Conservation (phyloP, 2,329 filamentous ascomycete genomes). For the Bipolaris gigantea region DNA sequence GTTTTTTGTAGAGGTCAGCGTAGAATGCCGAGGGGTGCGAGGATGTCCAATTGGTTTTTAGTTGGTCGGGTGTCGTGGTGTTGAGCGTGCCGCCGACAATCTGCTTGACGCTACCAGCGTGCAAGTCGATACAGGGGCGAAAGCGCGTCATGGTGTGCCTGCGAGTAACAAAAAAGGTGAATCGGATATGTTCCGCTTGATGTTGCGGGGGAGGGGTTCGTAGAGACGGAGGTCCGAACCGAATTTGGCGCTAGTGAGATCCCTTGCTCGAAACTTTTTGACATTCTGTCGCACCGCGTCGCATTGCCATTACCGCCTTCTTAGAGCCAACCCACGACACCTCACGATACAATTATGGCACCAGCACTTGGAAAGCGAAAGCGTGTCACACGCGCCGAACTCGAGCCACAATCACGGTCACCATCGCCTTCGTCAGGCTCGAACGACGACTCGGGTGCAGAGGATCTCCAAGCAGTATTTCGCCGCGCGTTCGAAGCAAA, state of each 20-base stretch:
- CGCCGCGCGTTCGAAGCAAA: slow-evolving; percentile 83
- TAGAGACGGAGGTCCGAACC: slow-evolving; percentile 26
- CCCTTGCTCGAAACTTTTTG: slow-evolving; percentile 9
- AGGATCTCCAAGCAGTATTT: slow-evolving; percentile 73
- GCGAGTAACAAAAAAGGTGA: background rate
- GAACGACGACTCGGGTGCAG: slow-evolving; percentile 35
- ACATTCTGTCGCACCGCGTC: background rate
- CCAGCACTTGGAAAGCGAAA: slow-evolving; percentile 52
- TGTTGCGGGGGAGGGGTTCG: slow-evolving; percentile 22
- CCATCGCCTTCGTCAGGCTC: slow-evolving; percentile 33
- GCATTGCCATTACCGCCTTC: background rate
- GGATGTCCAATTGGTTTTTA: slow-evolving; percentile 93
- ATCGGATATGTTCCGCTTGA: background rate
- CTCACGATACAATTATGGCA: slow-evolving; percentile 33
- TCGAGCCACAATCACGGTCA: slow-evolving; percentile 31
- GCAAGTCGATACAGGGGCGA: slow-evolving; percentile 93
- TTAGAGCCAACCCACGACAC: background rate
- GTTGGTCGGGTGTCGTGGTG: slow-evolving; percentile 37
- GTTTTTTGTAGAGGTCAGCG: slow-evolving; percentile 76
- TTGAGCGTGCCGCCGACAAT: slow-evolving; percentile 90
- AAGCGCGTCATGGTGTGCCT: slow-evolving; percentile 77
- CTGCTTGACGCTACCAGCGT: slow-evolving; percentile 97
- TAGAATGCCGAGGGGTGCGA: slow-evolving; percentile 80
- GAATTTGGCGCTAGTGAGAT: slow-evolving; percentile 21
- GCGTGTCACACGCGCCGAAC: slow-evolving; percentile 42